Conservation (phyloP, 305 asterid species). For the Solanum aculeatissimum region DNA sequence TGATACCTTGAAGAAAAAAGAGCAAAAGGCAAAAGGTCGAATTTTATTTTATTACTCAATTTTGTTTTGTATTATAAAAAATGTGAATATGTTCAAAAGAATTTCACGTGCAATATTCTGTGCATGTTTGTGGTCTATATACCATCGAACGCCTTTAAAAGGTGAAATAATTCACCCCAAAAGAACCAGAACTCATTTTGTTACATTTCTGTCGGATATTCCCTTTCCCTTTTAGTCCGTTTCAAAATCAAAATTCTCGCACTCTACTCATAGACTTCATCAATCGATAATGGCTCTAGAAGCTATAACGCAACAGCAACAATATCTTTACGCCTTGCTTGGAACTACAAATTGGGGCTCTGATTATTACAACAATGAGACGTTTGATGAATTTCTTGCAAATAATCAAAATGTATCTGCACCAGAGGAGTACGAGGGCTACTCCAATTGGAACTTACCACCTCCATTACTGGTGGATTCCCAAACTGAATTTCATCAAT, state of each 20-base stretch:
- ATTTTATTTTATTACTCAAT: neutral
- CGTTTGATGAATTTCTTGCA: neutral
- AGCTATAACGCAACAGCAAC: constrained; percentile 18
- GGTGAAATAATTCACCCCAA: neutral
- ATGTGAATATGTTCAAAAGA: neutral
- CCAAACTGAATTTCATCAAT: neutral
- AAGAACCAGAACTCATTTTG: neutral
- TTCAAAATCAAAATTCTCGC: neutral
- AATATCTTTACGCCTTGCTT: neutral
- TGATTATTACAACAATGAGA: neutral
- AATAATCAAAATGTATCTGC: neutral
- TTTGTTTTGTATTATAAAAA: neutral
- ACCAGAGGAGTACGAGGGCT: neutral
- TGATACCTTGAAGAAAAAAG: neutral
- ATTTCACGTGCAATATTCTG: constrained; percentile 10
- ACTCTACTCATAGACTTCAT: neutral
- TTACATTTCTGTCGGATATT: neutral
- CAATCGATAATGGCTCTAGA: constrained; percentile 19
- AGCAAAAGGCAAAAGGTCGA: neutral
- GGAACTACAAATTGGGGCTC: constrained; percentile 5
- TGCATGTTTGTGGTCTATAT: neutral
- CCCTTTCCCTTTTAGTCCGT: neutral
- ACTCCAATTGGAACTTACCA: neutral
- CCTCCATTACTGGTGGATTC: neutral
- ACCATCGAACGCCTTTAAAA: neutral